These are phyloP conservation scores for Collybia mongolica DNA, from an alignment of 768 basidiomycete species.

Conservation along the genomic window DNA sequence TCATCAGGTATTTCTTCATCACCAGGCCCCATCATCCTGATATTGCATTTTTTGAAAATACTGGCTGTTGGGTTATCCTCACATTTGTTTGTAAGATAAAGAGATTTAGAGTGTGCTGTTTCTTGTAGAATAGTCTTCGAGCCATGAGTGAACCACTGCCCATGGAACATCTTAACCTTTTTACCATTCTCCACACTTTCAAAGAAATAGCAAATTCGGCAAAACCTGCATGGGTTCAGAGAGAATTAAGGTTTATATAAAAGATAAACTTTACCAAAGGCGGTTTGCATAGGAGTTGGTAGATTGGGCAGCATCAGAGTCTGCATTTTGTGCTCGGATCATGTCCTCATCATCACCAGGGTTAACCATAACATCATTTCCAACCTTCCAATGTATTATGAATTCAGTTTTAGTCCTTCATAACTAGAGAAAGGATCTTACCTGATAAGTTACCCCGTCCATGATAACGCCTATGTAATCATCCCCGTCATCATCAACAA, in stretches of 20 bases:
- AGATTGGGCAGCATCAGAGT: conserved; percentile 40
- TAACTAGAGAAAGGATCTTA: conserved; percentile 22
- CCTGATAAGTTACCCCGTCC: conserved; percentile 58
- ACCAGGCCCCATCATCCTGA: conserved; percentile 37
- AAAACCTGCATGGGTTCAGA: conserved; percentile 52
- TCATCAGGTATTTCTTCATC: conserved; percentile 51
- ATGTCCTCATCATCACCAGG: conserved; percentile 50
- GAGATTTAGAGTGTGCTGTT: conserved; percentile 57
- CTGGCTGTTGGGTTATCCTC: conserved; percentile 51
- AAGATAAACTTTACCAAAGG: conserved; percentile 52
- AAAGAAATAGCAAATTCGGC: conserved; percentile 64
- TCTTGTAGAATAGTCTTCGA: conserved; percentile 68
- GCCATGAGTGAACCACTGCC: conserved; percentile 69
- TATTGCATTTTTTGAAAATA: conserved; percentile 58
- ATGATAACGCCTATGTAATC: conserved; percentile 48
- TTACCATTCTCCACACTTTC: conserved; percentile 28
- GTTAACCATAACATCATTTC: conserved; percentile 63
- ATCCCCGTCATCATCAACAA: conserved; percentile 18
- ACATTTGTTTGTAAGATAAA: conserved; percentile 58
- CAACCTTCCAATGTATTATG: conserved; percentile 39
- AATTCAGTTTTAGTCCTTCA: background rate
- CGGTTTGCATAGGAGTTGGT: conserved; percentile 54
- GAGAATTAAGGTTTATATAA: background rate
- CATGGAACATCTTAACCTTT: conserved; percentile 57
- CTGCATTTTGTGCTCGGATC: conserved; percentile 38